Conservation (phyloP, 352 stramenopile genomes). For the Phytophthora sansomeana region DNA sequence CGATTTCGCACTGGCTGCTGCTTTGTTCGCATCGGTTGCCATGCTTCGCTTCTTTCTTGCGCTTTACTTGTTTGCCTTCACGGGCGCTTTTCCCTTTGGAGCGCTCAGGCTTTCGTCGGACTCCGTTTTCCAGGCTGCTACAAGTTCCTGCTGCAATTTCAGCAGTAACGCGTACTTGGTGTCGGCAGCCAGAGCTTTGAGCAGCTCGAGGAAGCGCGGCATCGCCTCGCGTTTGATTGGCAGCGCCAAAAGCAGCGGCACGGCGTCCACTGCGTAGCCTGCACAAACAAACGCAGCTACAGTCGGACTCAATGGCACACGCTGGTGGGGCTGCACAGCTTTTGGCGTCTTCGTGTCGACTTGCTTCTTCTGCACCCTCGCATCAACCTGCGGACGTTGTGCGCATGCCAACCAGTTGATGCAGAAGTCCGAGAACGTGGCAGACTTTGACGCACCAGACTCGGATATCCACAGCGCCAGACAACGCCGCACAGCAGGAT, state of each 20-base stretch:
- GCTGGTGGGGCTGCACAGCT: constrained; percentile 1
- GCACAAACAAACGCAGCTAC: constrained; percentile 33
- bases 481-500: constrained; percentile 28
- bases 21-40: constrained; percentile 39
- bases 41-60: constrained; percentile 23
- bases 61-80: constrained; percentile 22
- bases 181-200: constrained; percentile 29
- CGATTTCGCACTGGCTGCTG: constrained; percentile 21
- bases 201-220: constrained; percentile 31
- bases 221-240: constrained; percentile 28
- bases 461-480: constrained; percentile 31
- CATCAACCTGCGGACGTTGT: constrained; percentile 25
- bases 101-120: constrained; percentile 20
- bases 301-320: constrained; percentile 25
- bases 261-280: constrained; percentile 30
- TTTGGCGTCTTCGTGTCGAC: background rate
- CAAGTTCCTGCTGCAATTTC: constrained; percentile 34
- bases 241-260: constrained; percentile 32
- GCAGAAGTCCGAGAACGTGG: constrained; percentile 33
- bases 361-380: constrained; percentile 5
- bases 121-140: constrained; percentile 20
- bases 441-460: constrained; percentile 11
- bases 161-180: constrained; percentile 36
- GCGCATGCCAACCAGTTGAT: constrained; percentile 40
- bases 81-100: constrained; percentile 4